phyloP scores from a whole-genome alignment of 257 asterid species.

The Nicotiana knightiana region DNA sequence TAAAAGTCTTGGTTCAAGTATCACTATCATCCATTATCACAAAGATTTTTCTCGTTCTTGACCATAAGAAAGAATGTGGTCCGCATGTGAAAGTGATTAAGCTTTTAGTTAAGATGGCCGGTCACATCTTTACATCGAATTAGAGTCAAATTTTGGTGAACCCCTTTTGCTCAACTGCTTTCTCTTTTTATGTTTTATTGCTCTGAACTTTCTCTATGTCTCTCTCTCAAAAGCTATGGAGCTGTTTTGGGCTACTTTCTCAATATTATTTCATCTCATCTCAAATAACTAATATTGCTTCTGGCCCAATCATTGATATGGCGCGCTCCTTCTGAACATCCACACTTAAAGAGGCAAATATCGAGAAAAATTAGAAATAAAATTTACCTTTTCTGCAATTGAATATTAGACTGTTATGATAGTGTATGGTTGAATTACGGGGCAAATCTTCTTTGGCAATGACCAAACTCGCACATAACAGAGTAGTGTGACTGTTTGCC shows the following conservation, averaged over 20 bases:
- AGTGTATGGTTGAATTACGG: not conserved
- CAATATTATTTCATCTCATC: not conserved
- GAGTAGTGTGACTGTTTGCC: conserved; percentile 4
- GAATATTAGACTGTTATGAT: not conserved
- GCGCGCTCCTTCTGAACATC: too few relatives aligned
- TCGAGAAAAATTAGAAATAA: not conserved
- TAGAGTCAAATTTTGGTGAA: not conserved
- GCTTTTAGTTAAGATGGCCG: not conserved
- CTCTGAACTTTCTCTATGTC: too few relatives aligned
- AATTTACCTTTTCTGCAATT: not conserved
- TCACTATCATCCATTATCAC: not conserved
- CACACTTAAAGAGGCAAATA: not conserved
- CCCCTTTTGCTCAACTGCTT: not conserved
- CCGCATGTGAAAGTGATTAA: not conserved
- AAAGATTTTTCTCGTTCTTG: not conserved
- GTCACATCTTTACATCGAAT: not conserved
- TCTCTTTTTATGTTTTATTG: not conserved
- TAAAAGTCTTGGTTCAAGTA: too few relatives aligned
- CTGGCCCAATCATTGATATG: not conserved
- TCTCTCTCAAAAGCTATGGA: not conserved
- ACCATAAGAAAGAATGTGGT: not conserved
- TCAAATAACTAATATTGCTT: not conserved
- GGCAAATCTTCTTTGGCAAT: conserved; percentile 7
- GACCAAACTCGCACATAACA: not conserved
- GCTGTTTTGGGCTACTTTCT: not conserved